Base-by-base conservation (phyloP, 2,329 filamentous ascomycete genomes). In the Arthrinium phaeospermum region DNA sequence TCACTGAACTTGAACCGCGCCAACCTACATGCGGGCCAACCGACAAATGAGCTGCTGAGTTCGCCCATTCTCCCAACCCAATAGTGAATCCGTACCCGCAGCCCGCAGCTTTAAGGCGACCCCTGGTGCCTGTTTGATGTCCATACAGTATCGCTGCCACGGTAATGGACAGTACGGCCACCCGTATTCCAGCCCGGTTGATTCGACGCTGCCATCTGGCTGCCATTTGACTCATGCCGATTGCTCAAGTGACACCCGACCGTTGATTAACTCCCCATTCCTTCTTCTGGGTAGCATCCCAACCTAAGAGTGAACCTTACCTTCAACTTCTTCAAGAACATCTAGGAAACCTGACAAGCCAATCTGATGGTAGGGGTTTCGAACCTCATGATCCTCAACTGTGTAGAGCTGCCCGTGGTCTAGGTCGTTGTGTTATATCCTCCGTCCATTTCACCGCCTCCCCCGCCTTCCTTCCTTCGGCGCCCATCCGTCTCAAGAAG, bases 191-290 rank as follows among this genome's bases (percentile, higher is more conserved):
- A 64, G 53, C 53, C 53, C 57, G 41, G 37, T 41, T 64, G 57
- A 64, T 64, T 64, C 57, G 57, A 64, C n/a, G 34, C 57, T 34
- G 34, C 57, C 57, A 64, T 64, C 57, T 64, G 57, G 57, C 57
- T 64, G 57, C 57, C 57, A 64, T 64, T 64, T 64, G 57, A 64
- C 34, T 64, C 57, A 64, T 64, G 57, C 57, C 19, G 57, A 64
- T 64, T 64, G 57, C 41, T 41, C 57, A 64, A 64, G 57, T 64
- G 57, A 41, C 57, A 64, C 34, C 57, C 57, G 57, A 41, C 57
- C 57, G 57, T 64, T 64, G 57, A 64, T 64, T 41, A 64, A n/a
- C 57, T 64, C 30, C 57, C 34, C 57, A 64, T 64, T 64, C 57
- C 57, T 41, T 64, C 57, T 41, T 64, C 57, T 64, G 57, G 37